A percentile compares a stretch with the other conserved stretches of the same genome.
Evolutionary conservation across 2,329 filamentous ascomycete species (phyloP).

Genomic region (Lecanicillium sp.): DNA sequence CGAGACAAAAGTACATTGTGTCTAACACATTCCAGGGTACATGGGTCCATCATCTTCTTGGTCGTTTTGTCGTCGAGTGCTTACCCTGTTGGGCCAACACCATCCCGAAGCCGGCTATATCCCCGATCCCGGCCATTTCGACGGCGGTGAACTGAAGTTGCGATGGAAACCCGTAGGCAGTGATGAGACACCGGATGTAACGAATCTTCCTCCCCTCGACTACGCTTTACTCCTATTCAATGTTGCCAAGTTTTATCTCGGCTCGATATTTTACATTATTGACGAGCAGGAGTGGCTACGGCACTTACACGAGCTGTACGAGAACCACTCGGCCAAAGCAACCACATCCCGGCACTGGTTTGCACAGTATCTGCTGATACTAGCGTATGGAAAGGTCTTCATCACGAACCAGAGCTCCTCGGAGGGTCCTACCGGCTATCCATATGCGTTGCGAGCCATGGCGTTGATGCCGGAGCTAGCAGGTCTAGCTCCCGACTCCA

Average conservation of each 20-base stretch:
- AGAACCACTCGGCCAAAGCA: conserved; percentile 14
- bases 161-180: conserved; percentile 18
- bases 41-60: conserved; percentile 27
- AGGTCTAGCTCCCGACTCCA: conserved; percentile 19
- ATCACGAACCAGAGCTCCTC: conserved; percentile 16
- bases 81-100: conserved; percentile 22
- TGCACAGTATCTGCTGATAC: conserved; percentile 22
- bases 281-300: conserved; percentile 14
- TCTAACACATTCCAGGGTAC: conserved; percentile 17
- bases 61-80: conserved; percentile 26
- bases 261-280: conserved; percentile 15
- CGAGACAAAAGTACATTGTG: not conserved
- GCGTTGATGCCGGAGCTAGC: conserved; percentile 28
- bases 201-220: conserved; percentile 17
- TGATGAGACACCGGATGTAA: conserved; percentile 17
- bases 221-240: conserved; percentile 16
- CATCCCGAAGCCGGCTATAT: conserved; percentile 22
- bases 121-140: conserved; percentile 23
- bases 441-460: conserved; percentile 31
- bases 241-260: conserved; percentile 17
- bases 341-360: conserved; percentile 18
- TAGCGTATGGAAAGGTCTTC: conserved; percentile 25
- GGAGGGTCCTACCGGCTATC: conserved; percentile 24
- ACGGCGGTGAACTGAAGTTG: conserved; percentile 20
- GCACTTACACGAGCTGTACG: conserved; percentile 15